Conservation (phyloP, 306 rosid species). For the Sicyos edulis region DNA sequence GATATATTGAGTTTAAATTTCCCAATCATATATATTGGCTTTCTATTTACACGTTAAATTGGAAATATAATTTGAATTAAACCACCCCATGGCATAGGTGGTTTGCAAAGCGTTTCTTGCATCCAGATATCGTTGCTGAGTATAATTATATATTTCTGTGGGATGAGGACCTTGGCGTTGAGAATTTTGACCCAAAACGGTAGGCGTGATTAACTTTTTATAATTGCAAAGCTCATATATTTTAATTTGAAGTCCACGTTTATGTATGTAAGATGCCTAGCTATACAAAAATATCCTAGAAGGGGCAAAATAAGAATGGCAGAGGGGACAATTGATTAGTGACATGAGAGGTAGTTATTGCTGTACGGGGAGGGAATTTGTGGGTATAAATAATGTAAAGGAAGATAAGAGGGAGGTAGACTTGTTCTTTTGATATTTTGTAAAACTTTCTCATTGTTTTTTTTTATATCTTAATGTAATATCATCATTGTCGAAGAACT, state of each 20-base stretch:
- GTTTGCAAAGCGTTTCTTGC: conserved; percentile 93
- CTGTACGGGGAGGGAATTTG: no score
- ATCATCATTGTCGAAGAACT: no score
- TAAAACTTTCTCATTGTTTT: no score
- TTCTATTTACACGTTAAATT: not conserved
- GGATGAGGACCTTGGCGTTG: conserved; percentile 95
- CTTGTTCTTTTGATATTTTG: no score
- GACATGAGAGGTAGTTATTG: no score
- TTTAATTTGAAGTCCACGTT: not conserved
- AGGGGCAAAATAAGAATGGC: no score
- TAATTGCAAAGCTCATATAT: not conserved
- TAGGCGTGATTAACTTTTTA: conserved; percentile 19
- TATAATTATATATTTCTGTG: conserved; percentile 81
- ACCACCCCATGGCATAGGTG: conserved; percentile 48
- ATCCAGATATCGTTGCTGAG: conserved; percentile 80
- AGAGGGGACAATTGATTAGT: no score
- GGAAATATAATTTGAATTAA: conserved; percentile 8
- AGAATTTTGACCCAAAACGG: conserved; percentile 66
- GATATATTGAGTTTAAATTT: not conserved
- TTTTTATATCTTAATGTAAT: no score
- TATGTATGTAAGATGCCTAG: not conserved
- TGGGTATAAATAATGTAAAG: no score
- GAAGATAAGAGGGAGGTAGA: no score
- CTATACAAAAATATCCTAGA: no score
- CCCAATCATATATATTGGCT: not conserved